These are phyloP conservation scores for Pestalotiopsis sp. DNA, from an alignment of 2,329 filamentous ascomycete species.

Conservation along the genomic window DNA sequence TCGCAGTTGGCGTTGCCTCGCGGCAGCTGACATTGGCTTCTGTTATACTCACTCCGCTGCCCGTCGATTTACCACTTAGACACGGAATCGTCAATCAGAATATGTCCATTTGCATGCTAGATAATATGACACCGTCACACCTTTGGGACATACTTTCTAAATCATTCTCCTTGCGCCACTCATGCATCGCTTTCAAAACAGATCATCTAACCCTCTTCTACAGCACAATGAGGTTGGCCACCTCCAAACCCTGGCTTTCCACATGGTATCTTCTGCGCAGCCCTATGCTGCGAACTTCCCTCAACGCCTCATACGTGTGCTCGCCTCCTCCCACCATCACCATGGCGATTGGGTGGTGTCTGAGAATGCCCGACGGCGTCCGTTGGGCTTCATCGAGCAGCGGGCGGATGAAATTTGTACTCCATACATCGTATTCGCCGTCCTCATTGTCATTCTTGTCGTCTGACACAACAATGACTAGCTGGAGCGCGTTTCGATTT, in stretches of 20 bases:
- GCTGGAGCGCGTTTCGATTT: slow-evolving; percentile 62
- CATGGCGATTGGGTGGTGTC: slow-evolving; percentile 76
- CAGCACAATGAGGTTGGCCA: slow-evolving; percentile 75
- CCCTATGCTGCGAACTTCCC: slow-evolving; percentile 65
- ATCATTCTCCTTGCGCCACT: background rate
- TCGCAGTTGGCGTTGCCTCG: background rate
- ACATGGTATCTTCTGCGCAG: slow-evolving; percentile 78
- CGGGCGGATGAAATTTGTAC: slow-evolving; percentile 51
- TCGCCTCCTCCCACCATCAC: slow-evolving; percentile 77
- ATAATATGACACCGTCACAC: background rate
- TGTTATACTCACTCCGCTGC: background rate
- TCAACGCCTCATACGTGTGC: slow-evolving; percentile 63
- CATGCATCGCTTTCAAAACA: background rate
- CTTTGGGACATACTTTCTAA: background rate
- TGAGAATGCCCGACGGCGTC: slow-evolving; percentile 67
- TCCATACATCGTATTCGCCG: slow-evolving; percentile 25
- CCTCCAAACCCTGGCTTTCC: slow-evolving; percentile 75
- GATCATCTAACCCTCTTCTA: slow-evolving; percentile 24
- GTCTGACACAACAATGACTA: slow-evolving; percentile 76
- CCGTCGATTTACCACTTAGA: background rate
- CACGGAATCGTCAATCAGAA: background rate
- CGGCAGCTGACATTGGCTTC: background rate
- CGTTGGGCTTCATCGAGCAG: slow-evolving; percentile 74
- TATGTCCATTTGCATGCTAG: background rate
- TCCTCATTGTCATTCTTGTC: slow-evolving; percentile 44